phyloP scores from a whole-genome alignment of 495 filamentous ascomycete genomes.

The Trichocladium antarcticum region DNA sequence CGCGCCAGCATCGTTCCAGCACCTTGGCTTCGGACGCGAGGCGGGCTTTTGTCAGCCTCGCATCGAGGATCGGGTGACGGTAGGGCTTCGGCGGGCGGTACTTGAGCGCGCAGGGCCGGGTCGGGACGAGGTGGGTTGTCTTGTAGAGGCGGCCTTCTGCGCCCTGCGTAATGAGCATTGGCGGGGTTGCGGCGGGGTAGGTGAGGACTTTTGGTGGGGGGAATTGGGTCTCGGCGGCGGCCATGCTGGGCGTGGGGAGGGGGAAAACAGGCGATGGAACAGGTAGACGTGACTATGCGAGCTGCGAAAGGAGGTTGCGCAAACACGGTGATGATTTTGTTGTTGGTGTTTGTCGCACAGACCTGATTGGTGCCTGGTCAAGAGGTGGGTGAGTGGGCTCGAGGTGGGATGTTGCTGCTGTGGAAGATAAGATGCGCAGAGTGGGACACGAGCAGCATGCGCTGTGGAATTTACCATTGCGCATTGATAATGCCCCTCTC shows the following conservation, averaged over 20 bases:
- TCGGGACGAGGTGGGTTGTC: constrained; percentile 63
- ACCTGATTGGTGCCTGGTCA: background rate
- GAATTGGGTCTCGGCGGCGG: constrained; percentile 19
- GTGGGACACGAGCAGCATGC: background rate
- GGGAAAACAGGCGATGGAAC: background rate
- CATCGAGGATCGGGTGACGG: constrained; percentile 83
- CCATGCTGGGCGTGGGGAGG: background rate
- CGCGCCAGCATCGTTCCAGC: constrained; percentile 57
- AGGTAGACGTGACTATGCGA: background rate
- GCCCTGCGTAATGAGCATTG: constrained; percentile 69
- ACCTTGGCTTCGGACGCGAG: constrained; percentile 81
- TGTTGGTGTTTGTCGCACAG: background rate
- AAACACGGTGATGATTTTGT: background rate
- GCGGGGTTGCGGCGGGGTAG: constrained; percentile 48
- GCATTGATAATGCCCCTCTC: background rate
- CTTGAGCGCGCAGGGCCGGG: constrained; percentile 70
- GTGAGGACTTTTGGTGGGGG: constrained; percentile 52
- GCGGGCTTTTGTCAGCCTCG: constrained; percentile 72
- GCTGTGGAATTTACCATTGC: constrained; percentile 1
- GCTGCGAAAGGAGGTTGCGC: background rate
- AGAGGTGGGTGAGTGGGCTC: background rate
- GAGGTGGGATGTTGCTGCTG: background rate
- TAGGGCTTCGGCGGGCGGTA: constrained; percentile 88
- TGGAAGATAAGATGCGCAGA: background rate
- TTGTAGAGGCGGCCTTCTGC: constrained; percentile 91